These are phyloP conservation scores for Leptomonas pyrrhocoris DNA, from an alignment of 208 protist species.

Conservation along the genomic window DNA sequence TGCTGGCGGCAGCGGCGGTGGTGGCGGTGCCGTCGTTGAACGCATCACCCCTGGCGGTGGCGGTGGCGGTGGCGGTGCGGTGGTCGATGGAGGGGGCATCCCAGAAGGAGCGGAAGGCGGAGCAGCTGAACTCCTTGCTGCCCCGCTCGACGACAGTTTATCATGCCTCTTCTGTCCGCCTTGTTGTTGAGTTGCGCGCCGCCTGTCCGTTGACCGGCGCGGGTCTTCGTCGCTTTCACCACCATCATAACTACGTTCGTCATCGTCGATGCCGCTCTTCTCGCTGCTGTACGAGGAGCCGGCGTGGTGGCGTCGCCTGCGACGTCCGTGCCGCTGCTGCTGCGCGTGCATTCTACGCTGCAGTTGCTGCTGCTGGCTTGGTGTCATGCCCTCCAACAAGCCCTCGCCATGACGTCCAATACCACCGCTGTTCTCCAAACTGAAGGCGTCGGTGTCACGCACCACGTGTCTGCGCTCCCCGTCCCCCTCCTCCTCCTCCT, in stretches of 20 bases:
- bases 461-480: too few relatives aligned
- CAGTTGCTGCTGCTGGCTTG: constrained; percentile 24
- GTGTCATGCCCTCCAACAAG: constrained; percentile 16
- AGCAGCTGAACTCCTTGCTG: neutral
- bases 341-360: constrained; percentile 1
- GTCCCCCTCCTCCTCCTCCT: neutral
- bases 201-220: too few relatives aligned
- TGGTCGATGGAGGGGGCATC: constrained; percentile 1
- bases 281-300: neutral
- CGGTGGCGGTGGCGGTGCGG: constrained; percentile 19
- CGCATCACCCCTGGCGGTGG: constrained; percentile 38
- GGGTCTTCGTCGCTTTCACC: neutral
- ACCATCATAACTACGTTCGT: neutral
- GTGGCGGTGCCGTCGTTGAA: constrained; percentile 30
- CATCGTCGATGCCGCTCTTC: neutral
- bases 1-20: constrained; percentile 30
- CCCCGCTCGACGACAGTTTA: too few relatives aligned
- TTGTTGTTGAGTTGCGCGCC: too few relatives aligned
- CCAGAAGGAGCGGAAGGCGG: constrained; percentile 21
- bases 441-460: neutral
- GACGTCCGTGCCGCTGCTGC: neutral
- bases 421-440: neutral
- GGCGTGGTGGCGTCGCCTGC: neutral
- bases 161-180: neutral
- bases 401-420: neutral